phyloP scores from a whole-genome alignment of 73 alveolate genomes.

The Paramecium pentaurelia region DNA sequence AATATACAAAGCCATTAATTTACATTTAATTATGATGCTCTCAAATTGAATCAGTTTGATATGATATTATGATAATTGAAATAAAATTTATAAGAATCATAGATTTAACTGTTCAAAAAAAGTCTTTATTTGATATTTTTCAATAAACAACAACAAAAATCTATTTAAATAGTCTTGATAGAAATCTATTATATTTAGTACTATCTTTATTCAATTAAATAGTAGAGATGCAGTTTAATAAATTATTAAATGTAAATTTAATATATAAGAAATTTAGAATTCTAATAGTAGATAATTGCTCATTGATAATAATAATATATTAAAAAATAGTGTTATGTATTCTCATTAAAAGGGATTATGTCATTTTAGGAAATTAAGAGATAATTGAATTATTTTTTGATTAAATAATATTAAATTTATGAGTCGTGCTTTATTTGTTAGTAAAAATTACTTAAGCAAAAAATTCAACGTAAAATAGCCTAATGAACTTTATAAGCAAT shows the following conservation, averaged over 20 bases:
- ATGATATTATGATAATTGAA: not conserved
- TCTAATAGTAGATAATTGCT: slow-evolving; percentile 70
- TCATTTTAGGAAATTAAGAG: slow-evolving; percentile 51
- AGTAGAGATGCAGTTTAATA: slow-evolving; percentile 72
- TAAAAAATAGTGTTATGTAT: not conserved
- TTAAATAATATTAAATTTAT: slow-evolving; percentile 67
- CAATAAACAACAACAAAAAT: not conserved
- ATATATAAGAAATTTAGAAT: not conserved
- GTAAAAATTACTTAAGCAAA: slow-evolving; percentile 72
- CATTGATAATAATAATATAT: slow-evolving; percentile 50
- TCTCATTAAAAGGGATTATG: slow-evolving; percentile 55
- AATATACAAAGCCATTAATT: not conserved
- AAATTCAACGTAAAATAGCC: slow-evolving; percentile 78
- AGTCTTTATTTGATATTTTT: not conserved
- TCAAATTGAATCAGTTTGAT: not conserved
- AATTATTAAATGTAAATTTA: slow-evolving; percentile 62
- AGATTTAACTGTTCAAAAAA: not conserved
- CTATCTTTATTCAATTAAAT: slow-evolving; percentile 53
- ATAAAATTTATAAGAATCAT: not conserved
- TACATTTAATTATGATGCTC: not conserved
- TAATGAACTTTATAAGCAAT: slow-evolving; percentile 63
- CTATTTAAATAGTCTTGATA: not conserved
- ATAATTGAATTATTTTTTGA: not conserved
- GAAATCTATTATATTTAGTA: not conserved
- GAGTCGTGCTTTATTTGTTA: slow-evolving; percentile 71